phyloP scores from a whole-genome alignment of 2,329 filamentous ascomycete species.

The Anthostomella pinea region DNA sequence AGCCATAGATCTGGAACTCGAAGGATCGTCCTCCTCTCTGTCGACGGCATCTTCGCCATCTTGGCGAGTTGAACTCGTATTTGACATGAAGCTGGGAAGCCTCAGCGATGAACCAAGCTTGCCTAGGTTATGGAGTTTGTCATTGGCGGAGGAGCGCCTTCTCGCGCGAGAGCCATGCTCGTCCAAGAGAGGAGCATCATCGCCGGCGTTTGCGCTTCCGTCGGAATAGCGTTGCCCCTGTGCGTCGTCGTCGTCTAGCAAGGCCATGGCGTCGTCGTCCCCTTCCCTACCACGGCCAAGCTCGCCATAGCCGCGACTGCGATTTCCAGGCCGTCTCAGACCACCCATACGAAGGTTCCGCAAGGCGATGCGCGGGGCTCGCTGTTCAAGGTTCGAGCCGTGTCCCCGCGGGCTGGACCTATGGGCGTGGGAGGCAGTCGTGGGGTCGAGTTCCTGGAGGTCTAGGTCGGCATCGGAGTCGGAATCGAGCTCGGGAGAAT shows the following conservation, averaged over 20 bases:
- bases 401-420: constrained; percentile 43
- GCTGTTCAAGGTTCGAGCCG: constrained; percentile 46
- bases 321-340: constrained; percentile 54
- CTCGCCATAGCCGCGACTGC: constrained; percentile 57
- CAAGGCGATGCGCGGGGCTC: constrained; percentile 64
- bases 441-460: constrained; percentile 74
- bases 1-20: constrained; percentile 69
- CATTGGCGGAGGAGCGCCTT: constrained; percentile 38
- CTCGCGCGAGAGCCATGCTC: constrained; percentile 34
- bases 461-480: constrained; percentile 78
- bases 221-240: constrained; percentile 56
- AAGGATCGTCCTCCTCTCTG: constrained; percentile 58
- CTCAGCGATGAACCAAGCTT: constrained; percentile 54
- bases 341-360: constrained; percentile 67
- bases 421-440: constrained; percentile 35
- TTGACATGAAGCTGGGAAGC: constrained; percentile 66
- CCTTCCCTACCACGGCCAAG: constrained; percentile 55
- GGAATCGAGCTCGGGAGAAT: constrained; percentile 65
- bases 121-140: constrained; percentile 42
- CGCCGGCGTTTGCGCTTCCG: constrained; percentile 58
- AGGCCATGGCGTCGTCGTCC: constrained; percentile 63
- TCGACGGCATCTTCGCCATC: constrained; percentile 49
- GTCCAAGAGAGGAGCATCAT: constrained; percentile 72
- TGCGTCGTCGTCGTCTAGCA: constrained; percentile 64
- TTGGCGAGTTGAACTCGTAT: constrained; percentile 31